phyloP scores from a whole-genome alignment of 345 rosid species.

The Dipteronia sinensis region DNA sequence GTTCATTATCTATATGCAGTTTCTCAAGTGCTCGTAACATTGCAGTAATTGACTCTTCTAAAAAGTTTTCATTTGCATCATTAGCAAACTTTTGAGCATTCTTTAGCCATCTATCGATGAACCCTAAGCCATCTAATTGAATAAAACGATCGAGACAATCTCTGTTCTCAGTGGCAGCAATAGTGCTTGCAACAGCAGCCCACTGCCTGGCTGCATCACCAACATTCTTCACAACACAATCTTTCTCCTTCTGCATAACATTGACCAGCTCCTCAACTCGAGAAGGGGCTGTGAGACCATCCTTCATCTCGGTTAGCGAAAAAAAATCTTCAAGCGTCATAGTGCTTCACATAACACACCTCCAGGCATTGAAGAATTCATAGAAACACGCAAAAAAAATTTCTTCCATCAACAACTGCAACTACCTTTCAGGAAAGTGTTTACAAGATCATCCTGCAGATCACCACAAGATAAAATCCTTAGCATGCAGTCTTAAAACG shows the following conservation, averaged over 20 bases:
- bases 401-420: slow-evolving; percentile 40
- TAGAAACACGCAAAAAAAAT: slow-evolving; percentile 21
- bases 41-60: slow-evolving; percentile 76
- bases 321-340: slow-evolving; percentile 97
- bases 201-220: slow-evolving; percentile 86
- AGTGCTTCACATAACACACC: slow-evolving; percentile 49
- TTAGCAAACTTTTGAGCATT: slow-evolving; percentile 52
- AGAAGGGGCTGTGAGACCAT: slow-evolving; percentile 76
- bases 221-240: slow-evolving; percentile 56
- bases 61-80: slow-evolving; percentile 48
- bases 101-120: slow-evolving; percentile 75
- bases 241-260: slow-evolving; percentile 75
- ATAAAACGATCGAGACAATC: slow-evolving; percentile 91
- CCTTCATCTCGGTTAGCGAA: slow-evolving; percentile 83
- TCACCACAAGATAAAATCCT: slow-evolving; percentile 13
- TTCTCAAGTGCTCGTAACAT: slow-evolving; percentile 73
- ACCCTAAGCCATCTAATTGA: slow-evolving; percentile 75
- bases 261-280: slow-evolving; percentile 76
- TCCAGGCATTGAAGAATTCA: slow-evolving; percentile 36
- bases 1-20: slow-evolving; percentile 63
- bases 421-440: background rate
- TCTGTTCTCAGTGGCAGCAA: slow-evolving; percentile 77
- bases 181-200: slow-evolving; percentile 83
- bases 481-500: slow-evolving; percentile 1
- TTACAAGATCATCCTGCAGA: slow-evolving; percentile 37